Base-by-base conservation (phyloP, 768 basidiomycete species). In the Suillus weaverae region DNA sequence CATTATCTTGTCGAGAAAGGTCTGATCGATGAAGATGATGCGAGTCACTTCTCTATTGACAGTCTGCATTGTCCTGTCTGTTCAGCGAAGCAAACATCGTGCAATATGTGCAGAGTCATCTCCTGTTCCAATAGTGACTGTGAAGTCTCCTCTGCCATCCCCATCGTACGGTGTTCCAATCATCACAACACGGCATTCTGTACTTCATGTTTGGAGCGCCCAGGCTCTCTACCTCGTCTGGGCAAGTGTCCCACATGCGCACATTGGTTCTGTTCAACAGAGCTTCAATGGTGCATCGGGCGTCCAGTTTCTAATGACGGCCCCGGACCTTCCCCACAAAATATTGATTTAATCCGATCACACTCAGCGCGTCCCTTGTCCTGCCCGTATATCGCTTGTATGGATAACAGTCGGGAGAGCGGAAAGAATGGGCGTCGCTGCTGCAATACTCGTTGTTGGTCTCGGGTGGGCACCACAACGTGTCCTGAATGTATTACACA, bases 401-500 rank as follows among this genome's bases (percentile, higher is more conserved):
- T 20, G n/a, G 13, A 18, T n/a, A 26, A 18, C 10, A 44, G 20
- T 10, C 22, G 26, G 11, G 38, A 39, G 36, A 20, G 10, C 26
- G 38, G 26, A 30, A 20, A 30, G 4, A 22, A 4, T 13, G 39
- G 61, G 39, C n/a, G 33, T 26, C 35, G 8, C 22, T 64, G 63
- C 33, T 16, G 5, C 14, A 46, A 36, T 14, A 20, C 30, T 5
- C 3, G 5, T 9, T 64, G 41, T 57, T 64, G 63, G 63, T 64
- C 63, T 33, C n/a, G 14, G 13, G 4, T 22, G 9, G 22, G 32
- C 18, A n/a, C 43, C 14, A 35, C 32, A 18, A 35, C 16, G 10
- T 64, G 63, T 14, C 33, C 35, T 32, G 63, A 64, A 30, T 64
- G 63, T 10, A 33, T 35, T 33, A 62, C 63, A 43, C 41, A 50